A percentile compares a stretch with the other conserved stretches of the same genome.
phyloP scores from a whole-genome alignment of 1,284 basidiomycete species.

The Psilocybe mexicana region DNA sequence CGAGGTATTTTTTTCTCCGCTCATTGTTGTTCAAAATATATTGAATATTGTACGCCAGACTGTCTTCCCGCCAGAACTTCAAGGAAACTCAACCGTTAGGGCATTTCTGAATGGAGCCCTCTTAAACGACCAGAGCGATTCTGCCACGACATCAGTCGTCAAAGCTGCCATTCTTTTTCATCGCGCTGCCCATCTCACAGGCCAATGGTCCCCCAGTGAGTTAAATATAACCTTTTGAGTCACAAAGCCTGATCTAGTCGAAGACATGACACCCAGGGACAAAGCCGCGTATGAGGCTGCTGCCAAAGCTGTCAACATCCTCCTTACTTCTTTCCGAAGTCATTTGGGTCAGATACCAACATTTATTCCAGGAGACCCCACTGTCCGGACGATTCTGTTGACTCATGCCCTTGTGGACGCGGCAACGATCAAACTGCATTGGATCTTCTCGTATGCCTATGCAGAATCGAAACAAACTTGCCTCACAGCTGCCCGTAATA shows the following conservation, averaged over 20 bases:
- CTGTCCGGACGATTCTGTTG: conserved; percentile 35
- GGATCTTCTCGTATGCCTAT: conserved; percentile 39
- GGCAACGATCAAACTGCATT: conserved; percentile 45
- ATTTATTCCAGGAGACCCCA: conserved; percentile 31
- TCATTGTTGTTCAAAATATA: not conserved
- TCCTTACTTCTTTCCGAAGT: conserved; percentile 39
- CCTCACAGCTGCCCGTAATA: conserved; percentile 39
- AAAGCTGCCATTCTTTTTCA: conserved; percentile 45
- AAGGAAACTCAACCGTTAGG: conserved; percentile 37
- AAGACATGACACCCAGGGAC: conserved; percentile 39
- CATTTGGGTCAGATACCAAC: conserved; percentile 33
- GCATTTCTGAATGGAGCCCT: conserved; percentile 34
- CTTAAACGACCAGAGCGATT: conserved; percentile 25
- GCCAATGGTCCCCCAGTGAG: conserved; percentile 43
- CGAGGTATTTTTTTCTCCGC: conserved; percentile 34
- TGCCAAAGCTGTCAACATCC: conserved; percentile 39
- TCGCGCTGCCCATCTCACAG: conserved; percentile 40
- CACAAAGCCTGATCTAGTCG: conserved; percentile 6
- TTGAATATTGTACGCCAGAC: conserved; percentile 25
- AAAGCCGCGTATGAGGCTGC: conserved; percentile 36
- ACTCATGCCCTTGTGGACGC: conserved; percentile 42
- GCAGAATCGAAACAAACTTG: conserved; percentile 40
- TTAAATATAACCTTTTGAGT: conserved; percentile 6
- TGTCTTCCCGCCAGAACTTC: conserved; percentile 30
- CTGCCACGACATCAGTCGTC: conserved; percentile 31